Percentiles rank a stretch among this genome's conserved stretches.
These are phyloP conservation scores for Polygonum aviculare DNA, from an alignment of 148 eudicot genomes.

Conservation along the genomic window DNA sequence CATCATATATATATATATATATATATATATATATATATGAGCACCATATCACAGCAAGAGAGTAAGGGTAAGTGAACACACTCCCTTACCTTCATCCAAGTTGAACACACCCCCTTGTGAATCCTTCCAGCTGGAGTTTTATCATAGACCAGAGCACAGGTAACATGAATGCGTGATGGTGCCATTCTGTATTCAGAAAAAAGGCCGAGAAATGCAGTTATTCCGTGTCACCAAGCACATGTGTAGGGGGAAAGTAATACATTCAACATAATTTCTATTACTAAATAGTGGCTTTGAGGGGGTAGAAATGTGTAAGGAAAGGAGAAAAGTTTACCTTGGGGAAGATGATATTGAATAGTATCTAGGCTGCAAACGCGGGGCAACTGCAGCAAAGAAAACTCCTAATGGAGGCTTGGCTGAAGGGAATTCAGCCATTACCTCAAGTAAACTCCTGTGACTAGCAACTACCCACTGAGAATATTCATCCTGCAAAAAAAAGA, in stretches of 20 bases:
- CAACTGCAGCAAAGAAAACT: conserved; percentile 89
- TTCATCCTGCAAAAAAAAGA: conserved; percentile 55
- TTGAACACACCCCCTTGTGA: conserved; percentile 93
- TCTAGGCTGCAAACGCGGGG: conserved; percentile 92
- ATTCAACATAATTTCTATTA: neutral
- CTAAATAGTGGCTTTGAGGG: neutral
- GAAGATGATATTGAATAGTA: conserved; percentile 96
- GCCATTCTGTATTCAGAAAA: conserved; percentile 46
- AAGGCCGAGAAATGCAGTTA: neutral
- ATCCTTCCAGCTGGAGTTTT: conserved; percentile 79
- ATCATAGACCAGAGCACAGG: conserved; percentile 81
- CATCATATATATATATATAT: neutral
- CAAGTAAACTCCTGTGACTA: conserved; percentile 88
- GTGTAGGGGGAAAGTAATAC: neutral
- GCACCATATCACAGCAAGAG: neutral
- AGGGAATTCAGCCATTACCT: conserved; percentile 84
- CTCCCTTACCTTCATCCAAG: conserved; percentile 92
- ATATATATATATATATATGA: neutral
- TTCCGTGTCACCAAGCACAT: neutral
- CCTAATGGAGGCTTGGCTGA: conserved; percentile 94
- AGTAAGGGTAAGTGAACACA: neutral
- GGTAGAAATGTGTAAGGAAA: neutral
- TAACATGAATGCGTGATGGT: conserved; percentile 79
- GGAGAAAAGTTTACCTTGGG: conserved; percentile 37
- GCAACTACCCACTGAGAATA: conserved; percentile 80